These are phyloP conservation scores for Lentinus brumalis DNA, from an alignment of 768 basidiomycete genomes.

Conservation along the genomic window DNA sequence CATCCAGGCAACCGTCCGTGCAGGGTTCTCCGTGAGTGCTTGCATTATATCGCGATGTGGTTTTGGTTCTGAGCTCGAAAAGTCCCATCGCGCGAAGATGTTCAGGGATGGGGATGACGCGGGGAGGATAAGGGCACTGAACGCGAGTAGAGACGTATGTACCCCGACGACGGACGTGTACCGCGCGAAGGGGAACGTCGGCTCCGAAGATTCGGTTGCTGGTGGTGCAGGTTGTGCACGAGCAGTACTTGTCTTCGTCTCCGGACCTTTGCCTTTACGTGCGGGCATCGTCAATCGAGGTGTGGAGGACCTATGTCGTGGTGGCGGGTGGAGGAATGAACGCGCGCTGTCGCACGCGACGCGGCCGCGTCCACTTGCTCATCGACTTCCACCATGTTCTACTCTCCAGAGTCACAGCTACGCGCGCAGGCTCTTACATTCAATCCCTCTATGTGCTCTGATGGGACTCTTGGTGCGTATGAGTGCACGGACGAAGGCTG, in stretches of 20 bases:
- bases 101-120: constrained; percentile 46
- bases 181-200: constrained; percentile 50
- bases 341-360: not conserved
- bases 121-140: constrained; percentile 73
- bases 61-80: not conserved
- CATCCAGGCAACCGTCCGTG: constrained; percentile 40
- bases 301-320: not conserved
- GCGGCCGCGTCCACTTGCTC: too few relatives aligned
- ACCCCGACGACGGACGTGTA: constrained; percentile 72
- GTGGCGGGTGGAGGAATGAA: not conserved
- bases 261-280: constrained; percentile 7
- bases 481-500: too few relatives aligned
- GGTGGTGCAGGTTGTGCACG: not conserved
- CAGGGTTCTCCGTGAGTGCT: constrained; percentile 42
- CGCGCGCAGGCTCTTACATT: too few relatives aligned
- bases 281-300: constrained; percentile 5
- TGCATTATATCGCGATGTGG: constrained; percentile 42
- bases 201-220: constrained; percentile 6
- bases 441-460: too few relatives aligned
- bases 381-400: not conserved
- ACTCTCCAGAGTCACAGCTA: not conserved
- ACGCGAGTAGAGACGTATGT: constrained; percentile 64
- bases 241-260: not conserved
- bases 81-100: constrained; percentile 24
- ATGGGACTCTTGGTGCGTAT: too few relatives aligned